A percentile compares a stretch with the other conserved stretches of the same genome.
Evolutionary conservation across 2,329 filamentous ascomycete species (phyloP).

Genomic region (Pseudogymnoascus sp.): DNA sequence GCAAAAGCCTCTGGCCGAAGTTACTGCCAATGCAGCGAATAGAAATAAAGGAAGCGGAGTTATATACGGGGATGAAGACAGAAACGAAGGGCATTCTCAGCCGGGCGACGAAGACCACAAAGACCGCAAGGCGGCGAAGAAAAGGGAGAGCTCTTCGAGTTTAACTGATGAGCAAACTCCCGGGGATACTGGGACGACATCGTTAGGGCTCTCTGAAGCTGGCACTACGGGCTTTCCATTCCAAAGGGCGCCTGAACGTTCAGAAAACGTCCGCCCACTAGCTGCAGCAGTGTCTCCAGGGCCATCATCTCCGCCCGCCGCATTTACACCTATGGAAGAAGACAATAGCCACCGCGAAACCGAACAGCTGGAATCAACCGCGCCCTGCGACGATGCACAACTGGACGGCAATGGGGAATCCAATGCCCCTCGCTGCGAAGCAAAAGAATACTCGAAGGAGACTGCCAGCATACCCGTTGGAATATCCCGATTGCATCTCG

Average conservation of each 20-base stretch:
- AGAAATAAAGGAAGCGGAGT: background rate
- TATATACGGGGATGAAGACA: background rate
- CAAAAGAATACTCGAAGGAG: slow-evolving; percentile 23
- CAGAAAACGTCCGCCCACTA: slow-evolving; percentile 10
- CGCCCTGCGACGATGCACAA: background rate
- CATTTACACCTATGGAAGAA: background rate
- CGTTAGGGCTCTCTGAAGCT: background rate
- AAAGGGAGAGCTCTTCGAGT: background rate
- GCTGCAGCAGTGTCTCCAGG: background rate
- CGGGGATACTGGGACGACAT: background rate
- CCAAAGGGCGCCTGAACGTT: slow-evolving; percentile 31
- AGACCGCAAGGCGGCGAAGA: background rate
- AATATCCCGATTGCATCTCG: slow-evolving; percentile 80
- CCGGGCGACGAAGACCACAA: background rate
- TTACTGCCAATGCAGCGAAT: background rate
- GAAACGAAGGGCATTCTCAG: background rate
- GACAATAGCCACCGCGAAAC: background rate
- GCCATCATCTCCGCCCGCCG: background rate
- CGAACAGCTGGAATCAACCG: background rate
- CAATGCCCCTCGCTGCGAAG: slow-evolving; percentile 21
- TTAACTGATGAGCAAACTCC: background rate
- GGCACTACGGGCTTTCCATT: slow-evolving; percentile 42
- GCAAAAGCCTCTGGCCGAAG: background rate
- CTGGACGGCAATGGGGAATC: slow-evolving; percentile 13
- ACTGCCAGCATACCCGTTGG: slow-evolving; percentile 67